These are phyloP conservation scores for Monosporozyma servazzii DNA, from an alignment of 805 yeast species.

Conservation along the genomic window DNA sequence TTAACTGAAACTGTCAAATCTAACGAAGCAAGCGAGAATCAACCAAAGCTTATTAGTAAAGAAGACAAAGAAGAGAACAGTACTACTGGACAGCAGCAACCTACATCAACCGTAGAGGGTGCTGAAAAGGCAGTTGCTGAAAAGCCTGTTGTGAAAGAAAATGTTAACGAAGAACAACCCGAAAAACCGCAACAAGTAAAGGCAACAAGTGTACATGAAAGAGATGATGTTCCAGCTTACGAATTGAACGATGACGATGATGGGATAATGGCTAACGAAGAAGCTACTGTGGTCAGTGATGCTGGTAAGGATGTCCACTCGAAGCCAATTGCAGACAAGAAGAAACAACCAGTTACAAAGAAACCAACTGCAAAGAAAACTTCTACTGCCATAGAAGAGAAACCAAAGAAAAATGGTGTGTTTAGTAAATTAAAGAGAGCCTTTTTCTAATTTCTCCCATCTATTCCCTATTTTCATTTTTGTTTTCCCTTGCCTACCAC, in stretches of 20 bases:
- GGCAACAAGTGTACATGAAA: neutral
- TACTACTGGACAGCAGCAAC: neutral
- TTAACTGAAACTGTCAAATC: neutral
- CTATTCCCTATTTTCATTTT: neutral
- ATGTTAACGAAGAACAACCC: neutral
- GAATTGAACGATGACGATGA: neutral
- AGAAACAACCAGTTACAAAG: neutral
- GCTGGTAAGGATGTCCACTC: neutral
- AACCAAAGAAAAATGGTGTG: constrained; percentile 1
- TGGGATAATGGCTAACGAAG: neutral
- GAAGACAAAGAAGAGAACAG: neutral
- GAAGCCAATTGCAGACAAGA: neutral
- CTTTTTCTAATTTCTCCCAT: neutral
- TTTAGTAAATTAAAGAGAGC: constrained; percentile 1
- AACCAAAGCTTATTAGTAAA: neutral
- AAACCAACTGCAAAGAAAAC: neutral
- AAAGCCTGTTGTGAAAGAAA: neutral
- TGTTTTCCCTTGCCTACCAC: neutral
- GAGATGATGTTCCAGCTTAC: neutral
- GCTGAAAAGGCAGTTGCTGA: neutral
- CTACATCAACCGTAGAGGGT: neutral
- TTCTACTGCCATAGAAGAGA: neutral
- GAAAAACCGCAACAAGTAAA: neutral
- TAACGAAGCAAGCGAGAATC: neutral
- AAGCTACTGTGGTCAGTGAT: neutral